Percentiles rank a stretch among this genome's conserved stretches.
These are phyloP conservation scores for Abrus pulchellus DNA, from an alignment of 306 rosid genomes.

Conservation along the genomic window DNA sequence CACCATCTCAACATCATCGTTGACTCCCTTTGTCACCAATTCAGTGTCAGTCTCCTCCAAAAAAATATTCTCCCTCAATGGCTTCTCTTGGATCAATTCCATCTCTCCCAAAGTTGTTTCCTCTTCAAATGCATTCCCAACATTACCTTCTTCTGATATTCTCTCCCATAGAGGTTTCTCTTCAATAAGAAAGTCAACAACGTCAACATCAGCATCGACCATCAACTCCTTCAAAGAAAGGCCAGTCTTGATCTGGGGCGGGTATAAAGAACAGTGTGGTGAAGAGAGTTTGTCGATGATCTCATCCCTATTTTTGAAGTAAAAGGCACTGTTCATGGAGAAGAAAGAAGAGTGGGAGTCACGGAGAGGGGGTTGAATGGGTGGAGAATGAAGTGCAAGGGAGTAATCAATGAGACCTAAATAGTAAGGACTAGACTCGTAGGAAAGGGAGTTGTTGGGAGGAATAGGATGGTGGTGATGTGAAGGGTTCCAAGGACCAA, in stretches of 20 bases:
- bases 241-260: too few relatives aligned
- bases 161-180: too few relatives aligned
- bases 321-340: background rate
- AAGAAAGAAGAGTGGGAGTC: background rate
- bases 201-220: too few relatives aligned
- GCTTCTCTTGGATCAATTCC: background rate
- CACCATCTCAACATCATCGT: background rate
- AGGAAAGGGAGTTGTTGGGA: background rate
- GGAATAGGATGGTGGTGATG: background rate
- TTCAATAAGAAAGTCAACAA: background rate
- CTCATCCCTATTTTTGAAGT: background rate
- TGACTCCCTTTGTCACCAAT: background rate
- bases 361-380: background rate
- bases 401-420: constrained; percentile 52
- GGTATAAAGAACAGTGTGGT: background rate
- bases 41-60: background rate
- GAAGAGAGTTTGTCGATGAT: background rate
- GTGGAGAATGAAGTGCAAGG: constrained; percentile 14
- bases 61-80: background rate
- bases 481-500: constrained; percentile 18
- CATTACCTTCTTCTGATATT: too few relatives aligned
- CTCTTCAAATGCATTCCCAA: background rate
- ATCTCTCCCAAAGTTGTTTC: background rate
- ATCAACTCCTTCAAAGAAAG: background rate
- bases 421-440: constrained; percentile 49